These are phyloP conservation scores for Beauveria asiatica DNA, from an alignment of 2,329 filamentous ascomycete genomes.

Conservation along the genomic window DNA sequence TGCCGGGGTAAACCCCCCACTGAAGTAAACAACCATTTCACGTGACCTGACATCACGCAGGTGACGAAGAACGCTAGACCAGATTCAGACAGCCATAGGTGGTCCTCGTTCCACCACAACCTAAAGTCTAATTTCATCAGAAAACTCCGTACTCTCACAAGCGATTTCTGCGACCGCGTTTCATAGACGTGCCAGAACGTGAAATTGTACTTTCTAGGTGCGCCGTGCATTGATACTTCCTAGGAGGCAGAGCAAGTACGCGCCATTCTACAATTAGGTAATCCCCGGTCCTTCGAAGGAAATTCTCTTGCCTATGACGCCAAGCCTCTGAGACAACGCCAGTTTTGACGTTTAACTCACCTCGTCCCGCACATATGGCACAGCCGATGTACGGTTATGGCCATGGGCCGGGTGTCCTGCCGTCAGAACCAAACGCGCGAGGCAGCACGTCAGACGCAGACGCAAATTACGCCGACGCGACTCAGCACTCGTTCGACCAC, in stretches of 20 bases:
- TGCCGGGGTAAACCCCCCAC: conserved; percentile 19
- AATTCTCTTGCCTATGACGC: background rate
- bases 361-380: background rate
- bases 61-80: background rate
- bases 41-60: conserved; percentile 14
- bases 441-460: background rate
- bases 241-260: background rate
- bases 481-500: conserved; percentile 13
- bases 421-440: background rate
- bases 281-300: background rate
- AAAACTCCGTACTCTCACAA: background rate
- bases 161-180: background rate
- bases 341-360: background rate
- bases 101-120: conserved; percentile 4
- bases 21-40: conserved; percentile 23
- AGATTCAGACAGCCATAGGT: background rate
- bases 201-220: background rate
- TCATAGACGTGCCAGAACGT: background rate
- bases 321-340: background rate
- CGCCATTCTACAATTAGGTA: background rate
- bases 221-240: background rate
- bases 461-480: background rate
- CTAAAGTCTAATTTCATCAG: background rate
- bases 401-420: background rate
- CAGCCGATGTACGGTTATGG: background rate